Evolutionary conservation across 176 grass and related monocot genomes (phyloP).

Genomic region (Panicum miliaceum): DNA sequence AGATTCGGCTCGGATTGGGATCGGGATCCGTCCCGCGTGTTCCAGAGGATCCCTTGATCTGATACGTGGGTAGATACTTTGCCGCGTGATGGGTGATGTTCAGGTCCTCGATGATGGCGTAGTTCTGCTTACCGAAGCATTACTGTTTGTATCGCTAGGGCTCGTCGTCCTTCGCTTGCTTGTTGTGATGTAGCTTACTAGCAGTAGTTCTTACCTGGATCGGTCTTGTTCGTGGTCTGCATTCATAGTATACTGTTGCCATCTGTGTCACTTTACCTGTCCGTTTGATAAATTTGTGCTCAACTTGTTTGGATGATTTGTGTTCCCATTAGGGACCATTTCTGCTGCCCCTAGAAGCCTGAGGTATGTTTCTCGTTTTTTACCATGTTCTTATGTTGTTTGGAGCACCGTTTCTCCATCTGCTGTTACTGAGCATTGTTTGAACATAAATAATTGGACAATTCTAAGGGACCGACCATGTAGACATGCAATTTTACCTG

Average conservation of each 20-base stretch:
- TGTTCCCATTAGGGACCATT: neutral
- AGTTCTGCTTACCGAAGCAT: neutral
- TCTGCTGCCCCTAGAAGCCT: neutral
- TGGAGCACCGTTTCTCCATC: neutral
- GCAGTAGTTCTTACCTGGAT: neutral
- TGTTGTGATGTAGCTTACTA: neutral
- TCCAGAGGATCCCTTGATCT: slow-evolving; percentile 9
- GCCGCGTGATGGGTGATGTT: neutral
- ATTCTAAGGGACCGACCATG: neutral
- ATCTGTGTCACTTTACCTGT: neutral
- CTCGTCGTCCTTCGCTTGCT: neutral
- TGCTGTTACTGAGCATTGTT: too few species aligned
- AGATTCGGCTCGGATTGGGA: slow-evolving; percentile 27
- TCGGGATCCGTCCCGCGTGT: neutral
- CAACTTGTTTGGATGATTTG: neutral
- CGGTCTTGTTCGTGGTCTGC: neutral
- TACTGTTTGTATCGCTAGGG: neutral
- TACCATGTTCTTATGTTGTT: neutral
- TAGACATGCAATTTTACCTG: too few species aligned
- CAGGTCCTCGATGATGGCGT: neutral
- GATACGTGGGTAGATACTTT: neutral
- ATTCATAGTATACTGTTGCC: neutral
- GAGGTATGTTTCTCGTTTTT: neutral
- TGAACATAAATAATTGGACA: neutral
- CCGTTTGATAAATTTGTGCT: neutral